Conservation (phyloP, 75 land plant species). For the Sequoiadendron giganteum region DNA sequence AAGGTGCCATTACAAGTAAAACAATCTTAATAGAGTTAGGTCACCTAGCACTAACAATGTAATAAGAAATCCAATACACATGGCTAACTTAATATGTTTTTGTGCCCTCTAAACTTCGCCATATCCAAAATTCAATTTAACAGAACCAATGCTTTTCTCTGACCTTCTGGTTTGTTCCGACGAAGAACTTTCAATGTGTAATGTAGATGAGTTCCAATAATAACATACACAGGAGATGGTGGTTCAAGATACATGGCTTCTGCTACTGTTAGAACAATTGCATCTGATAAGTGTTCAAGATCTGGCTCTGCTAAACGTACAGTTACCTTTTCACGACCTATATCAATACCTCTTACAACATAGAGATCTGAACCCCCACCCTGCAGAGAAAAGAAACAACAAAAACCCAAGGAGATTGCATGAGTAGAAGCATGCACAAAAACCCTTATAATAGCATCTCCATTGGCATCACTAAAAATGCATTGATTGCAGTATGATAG, state of each 20-base stretch:
- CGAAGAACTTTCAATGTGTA: conserved; percentile 79
- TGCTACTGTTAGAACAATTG: conserved; percentile 84
- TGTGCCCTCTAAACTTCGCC: neutral
- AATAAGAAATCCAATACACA: neutral
- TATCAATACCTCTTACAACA: conserved; percentile 81
- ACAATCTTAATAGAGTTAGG: neutral
- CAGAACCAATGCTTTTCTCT: neutral
- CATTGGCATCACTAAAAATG: conserved; percentile 1
- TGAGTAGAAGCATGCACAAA: conserved; percentile 7
- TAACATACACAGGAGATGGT: conserved; percentile 85
- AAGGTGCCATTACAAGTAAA: neutral
- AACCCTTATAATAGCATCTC: neutral
- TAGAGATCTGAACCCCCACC: conserved; percentile 82
- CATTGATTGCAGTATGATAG: neutral
- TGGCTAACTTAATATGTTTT: neutral
- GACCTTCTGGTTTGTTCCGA: conserved; percentile 69
- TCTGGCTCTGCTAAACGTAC: conserved; percentile 69
- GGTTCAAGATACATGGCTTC: conserved; percentile 96
- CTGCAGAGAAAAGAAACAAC: conserved; percentile 35
- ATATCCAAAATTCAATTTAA: neutral
- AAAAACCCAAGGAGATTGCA: neutral
- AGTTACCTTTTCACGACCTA: conserved; percentile 88
- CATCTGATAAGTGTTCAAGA: conserved; percentile 60
- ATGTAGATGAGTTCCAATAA: conserved; percentile 65
- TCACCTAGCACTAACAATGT: neutral